Percentiles rank a stretch among this genome's conserved stretches.
These are phyloP conservation scores for Diaporthe longicolla DNA, from an alignment of 2,329 filamentous ascomycete species.

Conservation along the genomic window DNA sequence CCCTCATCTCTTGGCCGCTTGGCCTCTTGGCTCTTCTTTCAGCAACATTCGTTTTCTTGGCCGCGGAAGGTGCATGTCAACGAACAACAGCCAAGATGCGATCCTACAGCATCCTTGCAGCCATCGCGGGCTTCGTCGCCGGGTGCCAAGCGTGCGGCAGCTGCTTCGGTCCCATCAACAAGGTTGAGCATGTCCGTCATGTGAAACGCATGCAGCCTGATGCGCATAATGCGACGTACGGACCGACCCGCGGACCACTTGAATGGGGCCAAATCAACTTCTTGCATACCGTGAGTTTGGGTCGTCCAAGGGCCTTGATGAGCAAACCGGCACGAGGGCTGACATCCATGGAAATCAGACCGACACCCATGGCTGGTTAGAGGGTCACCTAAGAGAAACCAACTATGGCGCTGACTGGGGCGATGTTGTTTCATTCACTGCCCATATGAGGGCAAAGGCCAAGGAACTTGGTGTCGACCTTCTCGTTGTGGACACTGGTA, in stretches of 20 bases:
- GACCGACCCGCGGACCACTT: slow-evolving; percentile 58
- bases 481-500: slow-evolving; percentile 70
- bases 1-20: not conserved
- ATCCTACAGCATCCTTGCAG: slow-evolving; percentile 34
- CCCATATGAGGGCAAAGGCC: slow-evolving; percentile 72
- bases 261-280: slow-evolving; percentile 77
- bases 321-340: not conserved
- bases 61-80: not conserved
- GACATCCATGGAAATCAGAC: slow-evolving; percentile 52
- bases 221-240: slow-evolving; percentile 57
- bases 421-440: slow-evolving; percentile 73
- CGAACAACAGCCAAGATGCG: slow-evolving; percentile 36
- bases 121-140: slow-evolving; percentile 42
- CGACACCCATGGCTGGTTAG: slow-evolving; percentile 73
- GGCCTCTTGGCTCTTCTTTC: slow-evolving; percentile 2
- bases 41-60: not conserved
- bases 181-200: slow-evolving; percentile 61
- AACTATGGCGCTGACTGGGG: slow-evolving; percentile 78
- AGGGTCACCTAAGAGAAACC: slow-evolving; percentile 72
- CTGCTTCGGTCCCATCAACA: slow-evolving; percentile 59
- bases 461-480: slow-evolving; percentile 70
- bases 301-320: not conserved
- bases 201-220: slow-evolving; percentile 65
- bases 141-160: slow-evolving; percentile 54
- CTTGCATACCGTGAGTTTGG: slow-evolving; percentile 63